Percentiles rank a stretch among this genome's conserved stretches.
These are phyloP conservation scores for Aspergillus terreus DNA, from an alignment of 2,329 filamentous ascomycete species.

Conservation along the genomic window DNA sequence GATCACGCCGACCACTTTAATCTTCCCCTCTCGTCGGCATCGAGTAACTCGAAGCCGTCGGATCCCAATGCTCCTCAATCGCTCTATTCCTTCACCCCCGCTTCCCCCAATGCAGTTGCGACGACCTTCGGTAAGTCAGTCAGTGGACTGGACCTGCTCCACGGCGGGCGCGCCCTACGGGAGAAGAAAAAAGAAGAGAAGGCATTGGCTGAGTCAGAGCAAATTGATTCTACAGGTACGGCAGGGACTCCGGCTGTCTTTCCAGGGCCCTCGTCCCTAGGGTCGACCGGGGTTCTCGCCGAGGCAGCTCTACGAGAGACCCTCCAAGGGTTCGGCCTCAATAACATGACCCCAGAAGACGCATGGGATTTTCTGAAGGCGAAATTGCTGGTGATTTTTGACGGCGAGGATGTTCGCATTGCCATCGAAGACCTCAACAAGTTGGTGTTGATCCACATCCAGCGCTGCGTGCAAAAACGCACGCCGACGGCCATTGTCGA, in stretches of 20 bases:
- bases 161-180: conserved; percentile 69
- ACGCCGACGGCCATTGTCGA: conserved; percentile 59
- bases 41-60: conserved; percentile 61
- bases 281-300: conserved; percentile 25
- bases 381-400: conserved; percentile 60
- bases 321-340: conserved; percentile 56
- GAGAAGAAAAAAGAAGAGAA: conserved; percentile 79
- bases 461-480: conserved; percentile 59
- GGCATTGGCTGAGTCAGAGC: conserved; percentile 38
- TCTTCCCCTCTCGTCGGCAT: conserved; percentile 61
- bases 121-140: conserved; percentile 74
- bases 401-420: conserved; percentile 61
- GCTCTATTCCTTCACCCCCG: conserved; percentile 63
- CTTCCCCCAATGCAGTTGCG: conserved; percentile 57
- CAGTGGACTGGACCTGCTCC: conserved; percentile 72
- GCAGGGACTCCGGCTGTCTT: conserved; percentile 26
- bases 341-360: conserved; percentile 65
- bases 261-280: conserved; percentile 35
- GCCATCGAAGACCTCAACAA: conserved; percentile 65
- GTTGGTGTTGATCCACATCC: conserved; percentile 59
- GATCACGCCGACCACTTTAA: conserved; percentile 57
- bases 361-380: conserved; percentile 65
- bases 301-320: conserved; percentile 40
- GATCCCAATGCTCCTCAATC: conserved; percentile 62
- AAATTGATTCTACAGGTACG: conserved; percentile 27